Evolutionary conservation across 2,329 filamentous ascomycete species (phyloP).

Genomic region (Apiospora saccharicola): DNA sequence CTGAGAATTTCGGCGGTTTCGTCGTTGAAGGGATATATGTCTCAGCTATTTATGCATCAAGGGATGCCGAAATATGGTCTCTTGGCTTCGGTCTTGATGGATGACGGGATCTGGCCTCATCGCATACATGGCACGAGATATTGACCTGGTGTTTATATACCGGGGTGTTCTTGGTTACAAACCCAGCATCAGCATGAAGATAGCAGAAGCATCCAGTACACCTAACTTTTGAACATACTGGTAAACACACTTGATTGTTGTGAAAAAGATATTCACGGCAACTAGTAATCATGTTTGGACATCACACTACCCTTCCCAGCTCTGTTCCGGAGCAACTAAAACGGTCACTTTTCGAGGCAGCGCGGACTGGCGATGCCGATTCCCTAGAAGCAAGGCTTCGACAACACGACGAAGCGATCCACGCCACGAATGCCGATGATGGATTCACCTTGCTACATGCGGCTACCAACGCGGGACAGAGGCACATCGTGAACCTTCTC

Average conservation of each 20-base stretch:
- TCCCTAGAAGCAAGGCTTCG: background rate
- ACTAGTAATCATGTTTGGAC: too few relatives aligned
- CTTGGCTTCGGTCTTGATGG: too few relatives aligned
- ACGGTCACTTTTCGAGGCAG: background rate
- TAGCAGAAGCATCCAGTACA: too few relatives aligned
- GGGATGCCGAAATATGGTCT: background rate
- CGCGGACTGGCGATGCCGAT: background rate
- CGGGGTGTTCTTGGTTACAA: too few relatives aligned
- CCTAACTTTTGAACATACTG: too few relatives aligned
- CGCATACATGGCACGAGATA: fast-evolving
- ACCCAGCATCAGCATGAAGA: too few relatives aligned
- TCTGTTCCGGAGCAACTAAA: background rate
- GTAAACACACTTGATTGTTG: too few relatives aligned
- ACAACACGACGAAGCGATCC: background rate
- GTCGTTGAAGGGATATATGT: background rate
- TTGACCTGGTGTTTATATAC: too few relatives aligned
- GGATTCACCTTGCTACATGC: background rate
- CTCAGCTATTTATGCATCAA: background rate
- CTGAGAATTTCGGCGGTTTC: background rate
- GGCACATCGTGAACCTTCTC: background rate
- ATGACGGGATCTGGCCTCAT: too few relatives aligned
- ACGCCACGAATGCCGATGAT: background rate
- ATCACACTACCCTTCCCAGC: background rate
- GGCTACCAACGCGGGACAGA: background rate
- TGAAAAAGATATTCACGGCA: too few relatives aligned